Base-by-base conservation (phyloP, 1,139 yeast species). In the Ogataea hybrid region DNA sequence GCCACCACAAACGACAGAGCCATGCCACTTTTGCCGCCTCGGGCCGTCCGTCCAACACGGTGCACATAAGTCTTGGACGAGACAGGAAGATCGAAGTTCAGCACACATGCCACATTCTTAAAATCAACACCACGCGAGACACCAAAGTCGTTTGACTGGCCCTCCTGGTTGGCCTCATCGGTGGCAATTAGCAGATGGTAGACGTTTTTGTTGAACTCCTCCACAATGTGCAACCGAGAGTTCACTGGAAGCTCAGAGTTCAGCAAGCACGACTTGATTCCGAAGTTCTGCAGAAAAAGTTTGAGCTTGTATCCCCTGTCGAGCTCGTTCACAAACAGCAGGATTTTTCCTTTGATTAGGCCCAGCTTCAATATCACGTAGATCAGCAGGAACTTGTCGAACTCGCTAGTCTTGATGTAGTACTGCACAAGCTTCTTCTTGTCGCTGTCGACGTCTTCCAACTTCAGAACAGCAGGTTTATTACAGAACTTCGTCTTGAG, bases 101-200 rank as follows among this genome's bases (percentile, higher is more conserved):
- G 71, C 4, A 94, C 98, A 68, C 97, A 92, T 14, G 97, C 94
- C 49, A 94, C 97, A 57, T 92, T 90, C 56, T 79, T 83, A 71
- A 94, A 94, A 66, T 94, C 99, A 29, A 94, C 94, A 57, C 99
- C 98, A 64, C 99, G 79, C 25, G 96, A 85, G 32, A 90, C 97
- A 51, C 97, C 96, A 60, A 85, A 92, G 56, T 92, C 97, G 46
- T 71, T 73, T 4, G 43, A n/a, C 43, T 74, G 79, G 42, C 58
- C 64, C 45, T 69, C 65, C 50, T 77, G 80, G 51, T 79, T 81
- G 18, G 88, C 77, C 57, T 89, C 97, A 63, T 94, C 99, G 2
- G 98, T 92, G 16, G 98, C 98, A 62, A 94, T 92, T 55, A 94
- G 71, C 49, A 94, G 68, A 56, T 81, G 79, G 68, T 89, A 92